These are phyloP conservation scores for Knoxdaviesia proteae DNA, from an alignment of 2,329 filamentous ascomycete genomes.

Conservation along the genomic window DNA sequence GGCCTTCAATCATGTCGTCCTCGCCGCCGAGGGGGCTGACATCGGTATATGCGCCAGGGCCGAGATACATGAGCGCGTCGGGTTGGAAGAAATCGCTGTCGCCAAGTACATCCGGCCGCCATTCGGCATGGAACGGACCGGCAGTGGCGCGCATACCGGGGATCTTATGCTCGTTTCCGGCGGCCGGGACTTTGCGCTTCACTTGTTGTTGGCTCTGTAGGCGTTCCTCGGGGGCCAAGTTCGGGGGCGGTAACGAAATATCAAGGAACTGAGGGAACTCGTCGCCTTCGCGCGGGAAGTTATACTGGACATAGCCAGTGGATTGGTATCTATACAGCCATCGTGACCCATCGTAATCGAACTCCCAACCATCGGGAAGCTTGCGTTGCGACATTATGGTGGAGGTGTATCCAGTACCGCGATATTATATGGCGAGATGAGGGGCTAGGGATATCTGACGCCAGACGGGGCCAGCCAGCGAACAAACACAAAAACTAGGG, in stretches of 20 bases:
- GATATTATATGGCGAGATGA: no score
- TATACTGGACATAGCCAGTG: slow-evolving; percentile 31
- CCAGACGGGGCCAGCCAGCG: no score
- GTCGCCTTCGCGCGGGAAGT: slow-evolving; percentile 34
- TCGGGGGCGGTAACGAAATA: slow-evolving; percentile 13
- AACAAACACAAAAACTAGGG: no score
- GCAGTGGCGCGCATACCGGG: slow-evolving; percentile 5
- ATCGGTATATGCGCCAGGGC: slow-evolving; percentile 22
- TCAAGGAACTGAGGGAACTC: slow-evolving; percentile 32
- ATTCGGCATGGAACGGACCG: no score
- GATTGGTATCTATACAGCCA: slow-evolving; percentile 38
- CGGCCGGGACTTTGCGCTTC: slow-evolving; percentile 12
- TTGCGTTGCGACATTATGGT: slow-evolving; percentile 13
- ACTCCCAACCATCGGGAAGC: slow-evolving; percentile 33
- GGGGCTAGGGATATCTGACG: no score
- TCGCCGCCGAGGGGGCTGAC: slow-evolving; percentile 21
- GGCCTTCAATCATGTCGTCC: slow-evolving; percentile 11
- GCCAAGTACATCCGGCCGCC: slow-evolving; percentile 7
- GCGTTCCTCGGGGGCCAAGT: slow-evolving; percentile 28
- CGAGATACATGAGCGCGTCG: slow-evolving; percentile 31
- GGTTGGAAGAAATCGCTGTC: slow-evolving; percentile 24
- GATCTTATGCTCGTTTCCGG: slow-evolving; percentile 1
- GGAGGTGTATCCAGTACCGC: no score
- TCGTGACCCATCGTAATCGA: slow-evolving; percentile 33
- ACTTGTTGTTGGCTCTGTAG: slow-evolving; percentile 30